A percentile compares a stretch with the other conserved stretches of the same genome.
phyloP scores from a whole-genome alignment of 148 eudicot species.

The Silene uniflora region DNA sequence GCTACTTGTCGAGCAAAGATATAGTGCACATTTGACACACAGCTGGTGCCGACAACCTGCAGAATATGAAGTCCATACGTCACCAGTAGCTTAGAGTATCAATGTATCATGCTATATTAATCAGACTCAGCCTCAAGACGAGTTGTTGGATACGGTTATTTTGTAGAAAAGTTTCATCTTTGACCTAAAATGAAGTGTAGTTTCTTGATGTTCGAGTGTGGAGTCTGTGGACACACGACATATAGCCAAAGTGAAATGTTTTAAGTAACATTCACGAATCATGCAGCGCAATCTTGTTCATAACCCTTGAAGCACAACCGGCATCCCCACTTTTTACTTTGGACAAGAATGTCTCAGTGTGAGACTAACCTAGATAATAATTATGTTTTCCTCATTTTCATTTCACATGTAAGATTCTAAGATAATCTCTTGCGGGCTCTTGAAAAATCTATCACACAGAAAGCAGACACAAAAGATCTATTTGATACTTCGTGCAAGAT shows the following conservation, averaged over 20 bases:
- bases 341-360: no score
- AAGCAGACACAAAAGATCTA: no score
- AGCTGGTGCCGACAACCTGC: slow-evolving; percentile 88
- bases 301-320: neutral
- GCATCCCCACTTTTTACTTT: no score
- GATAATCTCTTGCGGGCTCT: neutral
- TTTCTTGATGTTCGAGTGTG: neutral
- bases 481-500: neutral
- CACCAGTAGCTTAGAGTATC: neutral
- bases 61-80: neutral
- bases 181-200: neutral
- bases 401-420: neutral
- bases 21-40: slow-evolving; percentile 91
- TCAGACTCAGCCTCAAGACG: no score
- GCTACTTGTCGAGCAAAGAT: slow-evolving; percentile 81
- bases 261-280: neutral
- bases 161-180: no score
- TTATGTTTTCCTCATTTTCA: neutral
- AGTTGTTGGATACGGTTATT: no score
- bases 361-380: neutral
- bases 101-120: neutral
- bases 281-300: neutral
- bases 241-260: neutral
- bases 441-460: no score
- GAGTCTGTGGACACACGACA: neutral